phyloP scores from a whole-genome alignment of 129 eudicot species.

The Pulicaria dysenterica region DNA sequence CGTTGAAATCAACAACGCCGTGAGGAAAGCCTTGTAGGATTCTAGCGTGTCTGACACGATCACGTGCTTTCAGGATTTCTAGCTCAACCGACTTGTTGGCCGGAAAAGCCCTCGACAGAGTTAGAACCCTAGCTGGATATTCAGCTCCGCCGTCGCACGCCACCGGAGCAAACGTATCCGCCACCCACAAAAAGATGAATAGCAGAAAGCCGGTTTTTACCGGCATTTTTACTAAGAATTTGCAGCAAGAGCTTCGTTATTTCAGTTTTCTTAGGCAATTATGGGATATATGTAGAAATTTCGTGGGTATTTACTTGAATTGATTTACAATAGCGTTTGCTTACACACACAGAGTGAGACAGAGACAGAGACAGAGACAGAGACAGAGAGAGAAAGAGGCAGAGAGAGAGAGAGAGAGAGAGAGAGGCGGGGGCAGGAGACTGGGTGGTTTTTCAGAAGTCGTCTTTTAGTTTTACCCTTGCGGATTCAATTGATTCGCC shows the following conservation, averaged over 20 bases:
- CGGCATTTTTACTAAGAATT: conserved; percentile 29
- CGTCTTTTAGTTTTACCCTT: too few relatives aligned
- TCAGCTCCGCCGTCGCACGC: conserved; percentile 34
- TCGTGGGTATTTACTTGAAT: conserved; percentile 19
- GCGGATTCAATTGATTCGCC: too few relatives aligned
- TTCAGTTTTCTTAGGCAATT: neutral
- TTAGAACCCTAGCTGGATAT: conserved; percentile 40
- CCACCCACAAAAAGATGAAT: conserved; percentile 30
- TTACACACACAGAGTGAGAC: conserved; percentile 16
- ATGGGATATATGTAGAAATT: neutral
- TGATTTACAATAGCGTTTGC: conserved; percentile 24
- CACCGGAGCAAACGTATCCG: conserved; percentile 26
- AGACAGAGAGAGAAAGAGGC: neutral
- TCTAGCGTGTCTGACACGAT: conserved; percentile 63
- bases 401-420: too few relatives aligned
- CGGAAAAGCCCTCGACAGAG: conserved; percentile 72
- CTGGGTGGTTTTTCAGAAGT: too few relatives aligned
- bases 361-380: neutral
- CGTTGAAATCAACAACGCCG: conserved; percentile 75
- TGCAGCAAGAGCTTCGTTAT: conserved; percentile 6
- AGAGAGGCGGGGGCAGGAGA: too few relatives aligned
- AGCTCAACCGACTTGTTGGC: conserved; percentile 53
- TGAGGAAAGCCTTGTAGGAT: conserved; percentile 55
- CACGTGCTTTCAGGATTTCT: conserved; percentile 55
- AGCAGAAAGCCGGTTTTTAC: conserved; percentile 39